Conservation (phyloP, 1,284 basidiomycete species). For the Austropuccinia psidii region DNA sequence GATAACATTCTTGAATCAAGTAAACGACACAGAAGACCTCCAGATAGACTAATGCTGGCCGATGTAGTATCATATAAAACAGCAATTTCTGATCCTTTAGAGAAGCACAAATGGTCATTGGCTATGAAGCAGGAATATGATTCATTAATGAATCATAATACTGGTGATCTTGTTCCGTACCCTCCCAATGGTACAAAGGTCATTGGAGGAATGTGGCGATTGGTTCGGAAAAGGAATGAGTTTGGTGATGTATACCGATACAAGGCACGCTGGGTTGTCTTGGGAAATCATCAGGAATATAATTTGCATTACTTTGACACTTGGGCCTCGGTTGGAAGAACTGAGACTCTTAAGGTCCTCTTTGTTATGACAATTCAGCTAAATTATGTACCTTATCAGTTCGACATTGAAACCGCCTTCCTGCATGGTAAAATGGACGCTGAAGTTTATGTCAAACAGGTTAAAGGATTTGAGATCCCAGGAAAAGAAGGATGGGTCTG, state of each 20-base stretch:
- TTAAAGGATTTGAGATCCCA: neutral
- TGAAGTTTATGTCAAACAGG: neutral
- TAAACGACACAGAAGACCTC: no score
- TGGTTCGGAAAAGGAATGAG: neutral
- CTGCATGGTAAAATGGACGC: slow-evolving; percentile 1
- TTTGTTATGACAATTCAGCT: neutral
- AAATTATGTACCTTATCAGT: neutral
- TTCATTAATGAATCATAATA: no score
- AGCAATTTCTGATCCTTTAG: no score
- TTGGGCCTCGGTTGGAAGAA: neutral
- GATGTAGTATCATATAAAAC: no score
- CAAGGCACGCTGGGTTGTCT: slow-evolving; percentile 1
- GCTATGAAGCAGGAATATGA: no score
- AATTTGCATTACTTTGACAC: slow-evolving; percentile 4
- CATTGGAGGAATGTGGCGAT: no score
- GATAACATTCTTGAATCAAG: no score
- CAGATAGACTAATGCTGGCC: no score
- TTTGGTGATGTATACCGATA: neutral
- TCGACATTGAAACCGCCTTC: slow-evolving; percentile 1
- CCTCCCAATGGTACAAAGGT: no score
- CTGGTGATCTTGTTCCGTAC: no score
- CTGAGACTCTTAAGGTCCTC: neutral
- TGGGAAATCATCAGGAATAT: slow-evolving; percentile 14
- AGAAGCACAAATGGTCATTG: no score
- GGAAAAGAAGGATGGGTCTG: neutral